Evolutionary conservation across 768 basidiomycete genomes (phyloP), one percentile per base, ranked within the genome.

Genomic region (Mycena vitilis): DNA sequence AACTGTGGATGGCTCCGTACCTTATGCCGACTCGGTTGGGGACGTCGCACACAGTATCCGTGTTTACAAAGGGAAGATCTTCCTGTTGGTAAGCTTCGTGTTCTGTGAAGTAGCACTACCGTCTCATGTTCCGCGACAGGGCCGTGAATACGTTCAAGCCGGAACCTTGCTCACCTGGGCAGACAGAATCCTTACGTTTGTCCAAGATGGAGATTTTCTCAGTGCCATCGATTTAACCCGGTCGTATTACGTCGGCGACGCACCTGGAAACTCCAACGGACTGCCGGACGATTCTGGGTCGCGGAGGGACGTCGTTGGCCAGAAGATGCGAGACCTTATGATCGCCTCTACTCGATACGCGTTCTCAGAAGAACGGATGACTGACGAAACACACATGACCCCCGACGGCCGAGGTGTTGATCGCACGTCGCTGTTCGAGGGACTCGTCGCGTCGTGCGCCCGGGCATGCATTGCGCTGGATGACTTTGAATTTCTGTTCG

Each of bases 291-390:
- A 90, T 52, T 79, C 81, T 3, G 75, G 79, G n/a, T 82, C 85
- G 49, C 86, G 92, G 25, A 86, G 86, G 71, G 78, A 79, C 34
- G 81, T 94, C 38, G 88, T 98, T 47, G 93, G 92, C 2, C 84
- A 87, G 60, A 92, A 93, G 74, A 84, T 98, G 66, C 86, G 85
- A 42, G 93, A 92, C 65, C 84, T 99, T 37, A 93, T 99, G 91
- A 80, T 83, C 13, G 95, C 98, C 3, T 98, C 98, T 2, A 84
- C 92, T 48, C 88, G 85, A 22, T 99, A 96, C 78, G 90, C 93
- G 1, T 99, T 99, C 78, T 96, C 97, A 2, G 95, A 98, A 74
- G 95, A 99, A 16, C 91, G 98, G 30, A 91, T 99, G 88, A 90
- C 85, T 25, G 98, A 99, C 77, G 87, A 86, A 47, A 97, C 96